Evolutionary conservation across 169 alveolate genomes (phyloP), one percentile per base, ranked within the genome.

Genomic region (Cyclospora cayetanensis): DNA sequence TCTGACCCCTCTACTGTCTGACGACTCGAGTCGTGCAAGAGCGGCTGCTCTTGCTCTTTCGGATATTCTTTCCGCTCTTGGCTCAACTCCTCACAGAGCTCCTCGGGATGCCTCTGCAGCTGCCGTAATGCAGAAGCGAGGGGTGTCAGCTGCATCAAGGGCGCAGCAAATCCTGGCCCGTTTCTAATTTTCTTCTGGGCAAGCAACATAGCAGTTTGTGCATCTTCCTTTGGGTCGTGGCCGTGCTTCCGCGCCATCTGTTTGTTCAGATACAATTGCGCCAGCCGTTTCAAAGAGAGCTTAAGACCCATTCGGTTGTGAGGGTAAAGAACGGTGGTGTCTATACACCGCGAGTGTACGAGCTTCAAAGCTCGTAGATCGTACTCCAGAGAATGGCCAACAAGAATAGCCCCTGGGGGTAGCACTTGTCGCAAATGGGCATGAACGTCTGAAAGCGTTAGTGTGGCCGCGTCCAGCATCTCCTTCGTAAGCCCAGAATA

Each of bases 331-430:
- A 91, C 82, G 4, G 95, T 29, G 52, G 96, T 87, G 87, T 94
- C 96, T 11, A 94, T 80, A 25, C 93, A 65, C 41, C 91, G 77
- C 39, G 52, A n/a, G 68, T 94, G 96, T 2, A 89, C 89, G 29
- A 94, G 79, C 39, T 68, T 68, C 29, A 94, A 65, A 4, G 90
- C 90, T 3, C 37, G 87, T 87, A 94, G 76, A 34, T 94, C 96
- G n/a, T 92, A 82, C 90, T 94, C 96, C 35, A 94, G 80, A 15
- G 94, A 88, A 68, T 94, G 96, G 1, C 96, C 96, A 29, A 89
- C 91, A 34, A 94, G 50, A 3, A 94, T 87, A 4, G 93, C 72
- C 15, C 53, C 92, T 15, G 82, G 66, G 27, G 72, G 74, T 43
- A 94, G 84, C 46, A 66, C 15, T 20, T 43, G 55, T 22, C 55